Evolutionary conservation across 306 rosid genomes (phyloP), one percentile per base, ranked within the genome.

Genomic region (Castanea mollissima): DNA sequence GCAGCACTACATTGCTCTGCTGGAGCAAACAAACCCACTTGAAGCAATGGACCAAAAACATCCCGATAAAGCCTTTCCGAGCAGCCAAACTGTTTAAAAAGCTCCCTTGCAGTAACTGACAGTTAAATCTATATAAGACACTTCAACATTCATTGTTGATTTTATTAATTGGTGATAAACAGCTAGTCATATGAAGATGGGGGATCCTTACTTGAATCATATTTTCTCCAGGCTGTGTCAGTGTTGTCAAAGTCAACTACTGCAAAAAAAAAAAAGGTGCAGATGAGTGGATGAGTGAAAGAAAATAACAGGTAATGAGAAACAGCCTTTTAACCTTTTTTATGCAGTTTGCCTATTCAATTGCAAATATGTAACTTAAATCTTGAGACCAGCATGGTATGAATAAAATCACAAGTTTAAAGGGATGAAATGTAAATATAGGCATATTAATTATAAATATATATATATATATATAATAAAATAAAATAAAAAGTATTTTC

Each of bases 1-100:
- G 89, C 91, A 80, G 89, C 93, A 78, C 91, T 89, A 71, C 89
- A 87, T 69, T 83, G 89, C 74, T 89, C 93, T 16, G 91, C 83
- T 46, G 91, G 87, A 60, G 88, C 88, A 41, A 79, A 87, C 46
- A 87, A 80, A 64, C 89, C 89, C 55, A 87, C 91, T 54, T 89
- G 89, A 79, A 89, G 87, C 81, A 89, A 81, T 29, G 91, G 89
- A 23, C 78, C 84, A 23, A 87, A 67, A 31, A 89, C 63, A 27
- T 82, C 85, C 59, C 35, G 83, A 75, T 85, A 85, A 67, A 89
- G 87, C 82, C 82, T 85, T 74, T 75, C 89, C 3, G 89, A 83
- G 85, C 85, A 79, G 80, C 89, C 87, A 79, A 87, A 87, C 78
- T 79, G 84, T 83, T 82, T 89, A 55, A 85, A 85, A 74, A 87